Evolutionary conservation across 2,329 filamentous ascomycete species (phyloP), one percentile per base, ranked within the genome.

Genomic region (Bipolaris bicolor): DNA sequence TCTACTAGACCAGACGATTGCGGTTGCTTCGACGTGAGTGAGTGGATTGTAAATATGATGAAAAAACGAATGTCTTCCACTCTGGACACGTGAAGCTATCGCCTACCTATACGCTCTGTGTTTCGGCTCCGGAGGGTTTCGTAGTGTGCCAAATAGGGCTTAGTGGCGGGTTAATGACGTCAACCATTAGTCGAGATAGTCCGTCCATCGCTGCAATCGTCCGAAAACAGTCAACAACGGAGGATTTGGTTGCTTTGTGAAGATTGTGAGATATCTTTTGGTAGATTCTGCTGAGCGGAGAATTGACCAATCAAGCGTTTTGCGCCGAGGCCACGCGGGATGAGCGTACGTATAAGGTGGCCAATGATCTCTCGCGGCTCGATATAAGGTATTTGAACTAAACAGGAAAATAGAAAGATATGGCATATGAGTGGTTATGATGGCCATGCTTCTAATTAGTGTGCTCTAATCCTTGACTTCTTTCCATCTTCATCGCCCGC

Each of bases 111-210:
- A 57, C 36, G 60, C 60, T 48, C 59, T 69, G 66, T 61, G 62
- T 55, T 66, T 64, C 52, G 58, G 51, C 51, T 56, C 51, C 49
- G 41, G 54, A 54, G 20, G n/a, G 64, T 67, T 68, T 67, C 63
- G 62, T 55, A 50, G 54, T 57, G 24, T 39, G 55, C 64, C 54
- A 18, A 41, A 63, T 55, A 9, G n/a, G 56, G 66, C 40, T 57
- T 70, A 70, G 37, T 41, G 36, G 11, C 1, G 33, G 52, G 44
- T 33, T 54, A 26, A 56, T 72, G 68, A 72, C 69, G 68, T 72
- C 63, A 62, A 67, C 52, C 57, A 69, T 53, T 57, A 49, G 18
- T 46, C 33, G 4, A 10, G 33, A 49, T 40, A 33, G 29, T 22
- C 33, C 15, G 18, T 49, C 34, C n/a, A 13, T 37, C 16, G 40